Conservation (phyloP, 108 stramenopile genomes). For the Nitzschia sp. region DNA sequence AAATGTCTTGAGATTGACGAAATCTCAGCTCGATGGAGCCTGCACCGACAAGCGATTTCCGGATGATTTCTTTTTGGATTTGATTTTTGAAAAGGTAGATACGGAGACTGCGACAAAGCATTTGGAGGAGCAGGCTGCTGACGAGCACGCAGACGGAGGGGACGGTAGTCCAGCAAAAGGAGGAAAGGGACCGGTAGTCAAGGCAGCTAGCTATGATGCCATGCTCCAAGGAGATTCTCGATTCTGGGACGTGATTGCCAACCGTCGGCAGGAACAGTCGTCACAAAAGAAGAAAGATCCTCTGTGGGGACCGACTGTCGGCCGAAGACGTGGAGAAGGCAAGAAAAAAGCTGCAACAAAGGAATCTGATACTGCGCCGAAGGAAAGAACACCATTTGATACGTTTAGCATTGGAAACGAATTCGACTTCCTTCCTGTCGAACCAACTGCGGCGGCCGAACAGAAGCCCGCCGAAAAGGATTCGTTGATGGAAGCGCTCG, state of each 20-base stretch:
- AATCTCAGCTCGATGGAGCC: constrained; percentile 94
- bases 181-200: constrained; percentile 52
- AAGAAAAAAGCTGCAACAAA: constrained; percentile 11
- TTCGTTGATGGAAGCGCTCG: constrained; percentile 58
- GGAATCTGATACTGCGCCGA: constrained; percentile 8
- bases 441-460: constrained; percentile 24
- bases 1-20: constrained; percentile 90
- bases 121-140: constrained; percentile 35
- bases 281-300: constrained; percentile 32
- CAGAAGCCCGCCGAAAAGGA: constrained; percentile 32
- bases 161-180: constrained; percentile 1
- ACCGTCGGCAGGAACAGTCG: constrained; percentile 61
- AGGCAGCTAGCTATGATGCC: constrained; percentile 74
- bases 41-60: constrained; percentile 86
- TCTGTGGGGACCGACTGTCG: constrained; percentile 73
- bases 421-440: constrained; percentile 57
- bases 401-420: constrained; percentile 85
- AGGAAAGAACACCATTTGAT: constrained; percentile 42
- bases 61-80: constrained; percentile 93
- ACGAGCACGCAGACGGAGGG: constrained; percentile 19
- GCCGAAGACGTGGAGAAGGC: constrained; percentile 56
- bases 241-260: constrained; percentile 87
- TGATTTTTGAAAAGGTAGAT: constrained; percentile 93
- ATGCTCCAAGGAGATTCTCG: constrained; percentile 86
- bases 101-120: constrained; percentile 67